A percentile compares a stretch with the other conserved stretches of the same genome.
Conservation (phyloP, 495 filamentous ascomycete species). For the Trichoderma virens region DNA sequence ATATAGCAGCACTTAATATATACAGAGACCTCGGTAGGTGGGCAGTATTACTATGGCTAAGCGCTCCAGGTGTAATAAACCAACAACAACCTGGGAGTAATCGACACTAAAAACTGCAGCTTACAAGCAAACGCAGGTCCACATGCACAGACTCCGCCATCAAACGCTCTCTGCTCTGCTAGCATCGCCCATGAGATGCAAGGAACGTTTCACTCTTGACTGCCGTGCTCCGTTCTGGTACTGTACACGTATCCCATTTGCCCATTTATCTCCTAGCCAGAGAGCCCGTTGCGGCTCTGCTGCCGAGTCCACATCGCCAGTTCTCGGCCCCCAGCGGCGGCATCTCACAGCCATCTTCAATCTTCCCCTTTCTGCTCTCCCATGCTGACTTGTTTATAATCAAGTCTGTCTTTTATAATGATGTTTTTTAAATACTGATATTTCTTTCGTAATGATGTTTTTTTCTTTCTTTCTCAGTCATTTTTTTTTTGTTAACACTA, state of each 20-base stretch:
- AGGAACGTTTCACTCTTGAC: neutral
- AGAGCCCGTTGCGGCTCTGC: neutral
- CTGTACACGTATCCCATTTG: constrained; percentile 5
- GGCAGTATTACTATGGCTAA: too few species aligned
- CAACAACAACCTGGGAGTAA: neutral
- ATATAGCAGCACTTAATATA: too few species aligned
- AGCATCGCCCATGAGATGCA: neutral
- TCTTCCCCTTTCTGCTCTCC: too few species aligned
- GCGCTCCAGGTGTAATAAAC: too few species aligned
- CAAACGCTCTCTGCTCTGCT: neutral
- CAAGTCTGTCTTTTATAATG: neutral
- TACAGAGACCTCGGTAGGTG: too few species aligned
- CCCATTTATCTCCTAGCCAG: neutral
- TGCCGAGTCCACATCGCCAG: neutral
- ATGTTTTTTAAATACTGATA: too few species aligned
- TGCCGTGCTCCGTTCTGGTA: too few species aligned
- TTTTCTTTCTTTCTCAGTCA: neutral
- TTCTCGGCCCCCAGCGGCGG: too few species aligned
- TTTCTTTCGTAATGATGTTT: too few species aligned
- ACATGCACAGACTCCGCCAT: constrained; percentile 4
- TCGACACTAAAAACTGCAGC: neutral
- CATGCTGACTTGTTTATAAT: too few species aligned
- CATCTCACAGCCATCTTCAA: neutral
- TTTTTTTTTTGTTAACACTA: neutral
- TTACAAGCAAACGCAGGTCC: neutral